Evolutionary conservation across 495 filamentous ascomycete genomes (phyloP), one percentile per base, ranked within the genome.

Genomic region (Cetradonia linearis): DNA sequence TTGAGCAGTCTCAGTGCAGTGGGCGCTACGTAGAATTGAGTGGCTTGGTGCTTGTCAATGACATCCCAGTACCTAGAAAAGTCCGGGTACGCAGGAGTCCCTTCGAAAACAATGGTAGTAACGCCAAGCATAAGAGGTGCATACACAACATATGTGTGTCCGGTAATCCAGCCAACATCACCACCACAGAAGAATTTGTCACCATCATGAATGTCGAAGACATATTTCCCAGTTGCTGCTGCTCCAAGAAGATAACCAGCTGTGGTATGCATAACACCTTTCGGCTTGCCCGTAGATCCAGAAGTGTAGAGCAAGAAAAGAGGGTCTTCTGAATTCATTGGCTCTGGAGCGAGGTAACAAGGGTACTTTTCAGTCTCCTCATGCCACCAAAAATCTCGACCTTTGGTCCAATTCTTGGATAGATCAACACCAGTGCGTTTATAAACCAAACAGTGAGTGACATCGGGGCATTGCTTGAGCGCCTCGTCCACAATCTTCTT

Each of bases 401-500:
- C 92, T 60, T 79, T 70, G 48, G 89, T 96, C 88, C 83, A 88
- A 48, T 65, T 65, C 49, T 65, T 65, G 59, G 91, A 91, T 10
- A 97, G 85, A 61, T 96, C 91, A 58, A 89, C 84, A 60, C 93
- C 91, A 52, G 94, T 97, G 66, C 94, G 89, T 81, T 94, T 94
- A 80, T 83, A 97, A 58, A 97, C 94, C 36, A 97, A 78, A 46
- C 86, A 85, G 69, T 88, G 84, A 36, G 77, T 80, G 55, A 97
- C 89, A 66, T 92, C 88, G 28, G 94, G 93, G 74, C 92, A 96
- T 76, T 96, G 89, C 78, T 93, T 95, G 55, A 99, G 82, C 47
- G 93, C 93, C 72, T 97, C 94, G 68, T 99, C 93, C 58, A 97
- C 93, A 71, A 99, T 97, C 79, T 93, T 93, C 84, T 99, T 97